A percentile compares a stretch with the other conserved stretches of the same genome.
Conservation (phyloP, 805 yeast species). For the Novakomyces olei region DNA sequence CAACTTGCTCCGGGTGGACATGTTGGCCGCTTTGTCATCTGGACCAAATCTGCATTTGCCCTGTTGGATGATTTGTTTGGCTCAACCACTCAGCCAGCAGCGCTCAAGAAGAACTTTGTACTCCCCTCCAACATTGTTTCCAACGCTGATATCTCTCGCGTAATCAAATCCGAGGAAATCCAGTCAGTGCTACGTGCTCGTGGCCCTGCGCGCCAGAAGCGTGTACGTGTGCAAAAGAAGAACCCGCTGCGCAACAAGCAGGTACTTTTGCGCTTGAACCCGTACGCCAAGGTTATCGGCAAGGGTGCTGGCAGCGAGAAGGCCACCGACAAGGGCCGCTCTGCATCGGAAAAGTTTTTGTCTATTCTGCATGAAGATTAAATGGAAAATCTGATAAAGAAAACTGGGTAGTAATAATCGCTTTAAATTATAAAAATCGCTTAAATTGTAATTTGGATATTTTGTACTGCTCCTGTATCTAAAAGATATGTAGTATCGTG, state of each 20-base stretch:
- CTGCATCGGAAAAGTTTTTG: slow-evolving; percentile 4
- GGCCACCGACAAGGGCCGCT: neutral
- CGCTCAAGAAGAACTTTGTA: slow-evolving; percentile 64
- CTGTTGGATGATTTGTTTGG: slow-evolving; percentile 95
- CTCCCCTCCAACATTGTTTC: slow-evolving; percentile 87
- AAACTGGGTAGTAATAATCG: too few species aligned
- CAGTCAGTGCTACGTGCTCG: slow-evolving; percentile 95
- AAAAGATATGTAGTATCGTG: too few species aligned
- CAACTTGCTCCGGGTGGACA: slow-evolving; percentile 99
- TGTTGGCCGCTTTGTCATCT: slow-evolving; percentile 97
- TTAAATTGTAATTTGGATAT: too few species aligned
- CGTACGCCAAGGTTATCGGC: slow-evolving; percentile 58
- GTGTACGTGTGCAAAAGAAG: slow-evolving; percentile 91
- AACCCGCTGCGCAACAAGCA: slow-evolving; percentile 99
- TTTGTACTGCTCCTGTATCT: too few species aligned
- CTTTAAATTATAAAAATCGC: too few species aligned
- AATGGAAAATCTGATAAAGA: neutral
- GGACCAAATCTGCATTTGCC: slow-evolving; percentile 98
- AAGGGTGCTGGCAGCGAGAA: slow-evolving; percentile 1
- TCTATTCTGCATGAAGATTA: slow-evolving; percentile 1
- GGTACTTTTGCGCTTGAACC: slow-evolving; percentile 94
- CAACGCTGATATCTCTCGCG: slow-evolving; percentile 87
- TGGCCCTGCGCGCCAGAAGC: slow-evolving; percentile 82
- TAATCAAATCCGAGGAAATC: slow-evolving; percentile 97
- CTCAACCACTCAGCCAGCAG: slow-evolving; percentile 60